phyloP scores from a whole-genome alignment of 2,329 filamentous ascomycete species.

The Endothia cerciana region DNA sequence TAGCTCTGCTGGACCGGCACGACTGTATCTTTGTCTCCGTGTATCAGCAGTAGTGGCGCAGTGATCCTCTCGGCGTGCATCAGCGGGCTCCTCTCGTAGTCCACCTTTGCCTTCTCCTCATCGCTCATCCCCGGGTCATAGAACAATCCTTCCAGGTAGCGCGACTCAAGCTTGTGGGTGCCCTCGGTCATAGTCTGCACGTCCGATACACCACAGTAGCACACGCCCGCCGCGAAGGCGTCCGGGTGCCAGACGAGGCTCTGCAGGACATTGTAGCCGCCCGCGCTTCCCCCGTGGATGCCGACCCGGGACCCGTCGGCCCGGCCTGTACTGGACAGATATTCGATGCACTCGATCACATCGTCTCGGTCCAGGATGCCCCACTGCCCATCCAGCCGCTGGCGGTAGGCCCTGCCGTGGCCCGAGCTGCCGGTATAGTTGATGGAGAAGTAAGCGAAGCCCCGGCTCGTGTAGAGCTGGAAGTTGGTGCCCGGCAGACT shows the following conservation, averaged over 20 bases:
- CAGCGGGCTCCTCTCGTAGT: slow-evolving; percentile 52
- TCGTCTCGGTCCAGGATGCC: slow-evolving; percentile 56
- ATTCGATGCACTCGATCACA: slow-evolving; percentile 49
- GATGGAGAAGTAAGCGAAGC: slow-evolving; percentile 54
- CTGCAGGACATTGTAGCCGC: slow-evolving; percentile 58
- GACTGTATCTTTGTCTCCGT: slow-evolving; percentile 59
- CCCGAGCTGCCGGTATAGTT: slow-evolving; percentile 59
- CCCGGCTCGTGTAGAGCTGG: slow-evolving; percentile 59
- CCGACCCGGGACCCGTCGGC: slow-evolving; percentile 47
- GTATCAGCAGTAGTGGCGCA: slow-evolving; percentile 58
- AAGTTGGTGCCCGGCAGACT: slow-evolving; percentile 33
- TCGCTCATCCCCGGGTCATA: slow-evolving; percentile 40
- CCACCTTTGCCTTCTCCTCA: slow-evolving; percentile 46
- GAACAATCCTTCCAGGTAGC: slow-evolving; percentile 53
- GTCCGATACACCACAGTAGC: slow-evolving; percentile 55
- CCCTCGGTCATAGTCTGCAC: slow-evolving; percentile 48
- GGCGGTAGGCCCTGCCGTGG: slow-evolving; percentile 54
- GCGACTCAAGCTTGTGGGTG: slow-evolving; percentile 61
- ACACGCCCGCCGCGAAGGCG: slow-evolving; percentile 53
- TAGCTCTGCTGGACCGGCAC: slow-evolving; percentile 61
- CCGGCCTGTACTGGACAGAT: slow-evolving; percentile 43
- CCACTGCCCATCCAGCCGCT: slow-evolving; percentile 53
- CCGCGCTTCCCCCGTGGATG: slow-evolving; percentile 55
- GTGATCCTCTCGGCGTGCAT: slow-evolving; percentile 52
- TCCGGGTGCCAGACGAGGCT: slow-evolving; percentile 50